Evolutionary conservation across 176 grass and related monocot species (phyloP), one percentile per base, ranked within the genome.

Genomic region (Guadua angustifolia): DNA sequence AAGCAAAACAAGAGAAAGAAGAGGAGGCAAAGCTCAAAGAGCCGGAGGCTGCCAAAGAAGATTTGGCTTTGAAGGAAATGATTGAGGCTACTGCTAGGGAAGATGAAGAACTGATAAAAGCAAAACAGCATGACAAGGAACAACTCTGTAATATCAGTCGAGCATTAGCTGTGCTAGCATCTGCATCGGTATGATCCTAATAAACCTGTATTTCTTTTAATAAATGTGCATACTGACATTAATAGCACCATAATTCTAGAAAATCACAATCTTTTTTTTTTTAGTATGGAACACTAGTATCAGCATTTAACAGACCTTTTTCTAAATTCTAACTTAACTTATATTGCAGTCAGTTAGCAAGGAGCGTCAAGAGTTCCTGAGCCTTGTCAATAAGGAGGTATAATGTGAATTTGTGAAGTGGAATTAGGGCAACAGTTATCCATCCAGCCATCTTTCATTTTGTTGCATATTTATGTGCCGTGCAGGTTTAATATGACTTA

Each of bases 21-120:
- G 84, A 84, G 17, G 84, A 64, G 69, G 36, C 52, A 65, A 83
- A 88, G 68, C 86, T 89, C 72, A 91, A 92, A 75, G 86, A 92
- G 81, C 67, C 32, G n/a, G 72, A 84, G 21, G n/a, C 73, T 53
- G 80, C 66, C 52, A 73, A 84, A 62, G 91, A 98, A 87, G 96
- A 98, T 89, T 76, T 95, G 73, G 96, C 96, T 85, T 88, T 98
- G 86, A 98, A 95, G 75, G 96, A 98, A 88, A 98, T 98, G 96
- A 94, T 81, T 26, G 87, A 82, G 13, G 77, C 96, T 88, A 98
- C 96, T 69, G 85, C 89, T 72, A 93, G 89, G 91, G 93, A 95
- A 71, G 88, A 94, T 67, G 88, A 90, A 86, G 88, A 94, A 72
- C 38, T 92, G 68, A 87, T 79, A 74, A 88, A 88, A 85, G 85